phyloP scores from a whole-genome alignment of 768 basidiomycete species.

The Hericium coralloides region DNA sequence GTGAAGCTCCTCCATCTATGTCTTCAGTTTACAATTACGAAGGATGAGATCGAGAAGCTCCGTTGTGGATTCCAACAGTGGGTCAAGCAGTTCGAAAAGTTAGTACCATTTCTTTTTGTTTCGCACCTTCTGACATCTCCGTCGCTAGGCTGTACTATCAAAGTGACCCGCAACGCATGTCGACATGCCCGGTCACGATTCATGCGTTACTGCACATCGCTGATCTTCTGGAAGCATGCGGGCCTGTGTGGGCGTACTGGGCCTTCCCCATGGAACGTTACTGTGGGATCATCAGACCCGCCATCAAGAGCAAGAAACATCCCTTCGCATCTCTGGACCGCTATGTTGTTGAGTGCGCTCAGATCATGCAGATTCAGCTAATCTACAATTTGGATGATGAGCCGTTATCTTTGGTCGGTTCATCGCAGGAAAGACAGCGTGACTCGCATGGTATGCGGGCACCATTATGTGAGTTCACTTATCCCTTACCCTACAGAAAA shows the following conservation, averaged over 20 bases:
- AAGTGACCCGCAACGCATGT: conserved; percentile 11
- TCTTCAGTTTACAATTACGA: conserved; percentile 28
- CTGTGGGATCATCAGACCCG: conserved; percentile 16
- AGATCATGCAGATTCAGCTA: neutral
- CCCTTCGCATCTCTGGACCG: conserved; percentile 4
- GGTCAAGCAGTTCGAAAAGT: conserved; percentile 33
- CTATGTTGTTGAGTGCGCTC: neutral
- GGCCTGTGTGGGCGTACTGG: conserved; percentile 21
- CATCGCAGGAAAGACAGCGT: no score
- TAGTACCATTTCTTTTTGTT: conserved; percentile 1
- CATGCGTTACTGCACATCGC: conserved; percentile 25
- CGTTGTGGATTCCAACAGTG: conserved; percentile 25
- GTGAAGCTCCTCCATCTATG: conserved; percentile 28
- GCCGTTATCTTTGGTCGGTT: no score
- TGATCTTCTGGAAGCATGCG: conserved; percentile 16
- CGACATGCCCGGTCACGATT: conserved; percentile 23
- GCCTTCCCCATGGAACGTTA: conserved; percentile 24
- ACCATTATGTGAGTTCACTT: neutral
- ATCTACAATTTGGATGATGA: neutral
- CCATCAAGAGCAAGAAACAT: conserved; percentile 14
- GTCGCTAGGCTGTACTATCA: conserved; percentile 20
- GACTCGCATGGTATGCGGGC: no score
- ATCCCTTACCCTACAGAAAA: neutral
- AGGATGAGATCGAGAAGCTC: conserved; percentile 19
- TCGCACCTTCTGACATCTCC: neutral